phyloP scores from a whole-genome alignment of 1,284 basidiomycete genomes.

The Spongispora temasekensis region DNA sequence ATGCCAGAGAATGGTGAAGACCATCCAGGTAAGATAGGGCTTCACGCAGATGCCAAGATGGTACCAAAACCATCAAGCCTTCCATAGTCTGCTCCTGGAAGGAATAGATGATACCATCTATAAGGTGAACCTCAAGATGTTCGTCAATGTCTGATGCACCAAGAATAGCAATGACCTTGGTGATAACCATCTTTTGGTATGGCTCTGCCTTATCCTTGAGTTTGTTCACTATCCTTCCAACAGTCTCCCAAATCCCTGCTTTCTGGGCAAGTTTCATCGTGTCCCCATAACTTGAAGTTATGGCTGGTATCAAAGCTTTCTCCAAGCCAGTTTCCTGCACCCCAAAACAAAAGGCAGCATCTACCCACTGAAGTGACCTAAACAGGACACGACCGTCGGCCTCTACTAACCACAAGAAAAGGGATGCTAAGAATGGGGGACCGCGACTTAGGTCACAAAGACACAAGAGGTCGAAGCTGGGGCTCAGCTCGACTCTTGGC shows the following conservation, averaged over 20 bases:
- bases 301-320: too few relatives aligned
- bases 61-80: constrained; percentile 98
- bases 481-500: too few relatives aligned
- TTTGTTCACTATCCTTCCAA: constrained; percentile 93
- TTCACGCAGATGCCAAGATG: constrained; percentile 98
- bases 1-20: constrained; percentile 99
- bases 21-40: constrained; percentile 97
- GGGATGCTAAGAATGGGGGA: too few relatives aligned
- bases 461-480: too few relatives aligned
- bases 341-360: too few relatives aligned
- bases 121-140: constrained; percentile 88
- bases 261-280: constrained; percentile 98
- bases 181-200: constrained; percentile 99
- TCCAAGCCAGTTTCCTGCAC: too few relatives aligned
- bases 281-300: constrained; percentile 98
- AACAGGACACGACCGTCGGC: too few relatives aligned
- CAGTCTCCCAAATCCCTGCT: constrained; percentile 93
- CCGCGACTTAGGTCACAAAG: too few relatives aligned
- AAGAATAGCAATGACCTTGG: constrained; percentile 89
- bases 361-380: too few relatives aligned
- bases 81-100: constrained; percentile 99
- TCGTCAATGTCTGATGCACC: constrained; percentile 98
- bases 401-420: too few relatives aligned
- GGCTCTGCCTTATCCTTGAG: constrained; percentile 97
- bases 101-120: constrained; percentile 98